phyloP scores from a whole-genome alignment of 164 flowering plant species.

The Paratinospora sagittata region DNA sequence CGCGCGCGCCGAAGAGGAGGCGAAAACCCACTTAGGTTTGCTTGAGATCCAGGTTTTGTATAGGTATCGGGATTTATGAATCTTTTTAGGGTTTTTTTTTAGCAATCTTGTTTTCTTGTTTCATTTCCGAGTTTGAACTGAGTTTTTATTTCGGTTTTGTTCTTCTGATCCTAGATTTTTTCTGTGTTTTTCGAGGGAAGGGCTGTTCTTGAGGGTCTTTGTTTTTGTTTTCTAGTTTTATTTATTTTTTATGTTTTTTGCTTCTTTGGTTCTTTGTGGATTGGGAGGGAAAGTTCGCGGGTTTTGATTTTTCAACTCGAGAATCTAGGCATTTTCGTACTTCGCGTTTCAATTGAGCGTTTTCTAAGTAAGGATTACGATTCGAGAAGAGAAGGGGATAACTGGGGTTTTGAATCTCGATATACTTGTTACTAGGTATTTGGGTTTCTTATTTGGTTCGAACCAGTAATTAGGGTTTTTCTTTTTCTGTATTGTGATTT shows the following conservation, averaged over 20 bases:
- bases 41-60: slow-evolving; percentile 1
- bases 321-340: background rate
- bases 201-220: background rate
- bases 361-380: background rate
- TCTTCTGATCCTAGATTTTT: background rate
- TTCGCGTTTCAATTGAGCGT: background rate
- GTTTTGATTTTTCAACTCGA: background rate
- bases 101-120: background rate
- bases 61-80: background rate
- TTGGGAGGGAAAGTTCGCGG: background rate
- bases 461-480: background rate
- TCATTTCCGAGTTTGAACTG: background rate
- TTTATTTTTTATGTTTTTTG: background rate
- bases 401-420: background rate
- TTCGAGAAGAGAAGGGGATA: background rate
- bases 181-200: background rate
- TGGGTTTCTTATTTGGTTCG: background rate
- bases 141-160: too few species aligned
- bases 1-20: background rate
- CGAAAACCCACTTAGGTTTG: background rate
- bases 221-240: background rate
- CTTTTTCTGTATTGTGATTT: background rate
- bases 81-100: background rate
- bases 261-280: background rate
- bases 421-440: background rate